Evolutionary conservation across 768 basidiomycete genomes (phyloP), one percentile per base, ranked within the genome.

Genomic region (Rubroboletus satanas): DNA sequence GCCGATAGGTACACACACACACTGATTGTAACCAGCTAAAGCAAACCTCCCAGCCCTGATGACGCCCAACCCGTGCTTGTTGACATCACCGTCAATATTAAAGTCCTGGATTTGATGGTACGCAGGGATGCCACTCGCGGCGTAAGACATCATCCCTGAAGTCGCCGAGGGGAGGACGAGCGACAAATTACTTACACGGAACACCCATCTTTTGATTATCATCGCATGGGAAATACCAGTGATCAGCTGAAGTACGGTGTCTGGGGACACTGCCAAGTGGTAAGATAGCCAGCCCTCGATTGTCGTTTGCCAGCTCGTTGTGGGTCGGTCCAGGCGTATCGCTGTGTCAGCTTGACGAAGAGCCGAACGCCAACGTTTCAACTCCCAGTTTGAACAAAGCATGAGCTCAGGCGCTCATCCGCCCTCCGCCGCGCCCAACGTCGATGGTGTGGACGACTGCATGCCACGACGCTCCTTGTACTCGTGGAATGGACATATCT

Each of bases 221-320:
- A 21, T 55, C 49, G 33, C 38, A 37, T 54, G 49, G 38, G 11
- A 54, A 45, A 18, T 9, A 28, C 26, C 2, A 21, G 12, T 14
- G 45, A 36, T 48, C 47, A 49, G 47, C 35, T 48, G 47, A n/a
- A 31, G 50, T 6, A 11, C 15, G 32, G 58, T 59, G 58, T 59
- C 49, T 52, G 56, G 57, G 56, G 56, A 23, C 47, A n/a, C 6
- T 12, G 7, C 3, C 28, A 10, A 2, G 18, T 11, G 42, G 39
- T 45, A 45, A 43, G 35, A 58, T 42, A 47, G 31, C 21, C 28
- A 49, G 5, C 6, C 50, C 31, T 12, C 8, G 38, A 32, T 9
- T 23, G 41, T 31, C 38, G 1, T 18, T 11, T 36, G 43, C 49
- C 45, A 35, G 46, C 33, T 35, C 9, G 46, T 2, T 47, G 32